Evolutionary conservation across 1,284 basidiomycete genomes (phyloP), one percentile per base, ranked within the genome.

Genomic region (Microbotryum violaceum): DNA sequence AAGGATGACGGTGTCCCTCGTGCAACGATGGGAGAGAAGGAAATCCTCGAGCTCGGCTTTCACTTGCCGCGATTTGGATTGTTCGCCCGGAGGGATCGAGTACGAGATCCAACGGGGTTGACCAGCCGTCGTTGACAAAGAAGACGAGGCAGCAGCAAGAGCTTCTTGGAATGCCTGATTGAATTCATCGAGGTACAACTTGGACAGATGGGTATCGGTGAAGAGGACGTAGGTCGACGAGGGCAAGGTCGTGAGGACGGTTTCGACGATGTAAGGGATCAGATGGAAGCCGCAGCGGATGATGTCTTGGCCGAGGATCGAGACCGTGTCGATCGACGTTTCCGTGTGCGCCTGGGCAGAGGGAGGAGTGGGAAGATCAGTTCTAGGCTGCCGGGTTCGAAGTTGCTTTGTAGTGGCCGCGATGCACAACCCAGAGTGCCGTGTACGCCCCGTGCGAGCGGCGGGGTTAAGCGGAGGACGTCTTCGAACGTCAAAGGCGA

Each of bases 31-130:
- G 42, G 86, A 80, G 60, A 98, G 80, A 63, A 98, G 79, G 79
- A 88, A 97, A 77, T 98, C 94, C 75, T 98, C 94, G 70, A 98
- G 87, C 58, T 85, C 82, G 5, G 91, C 92, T 77, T 98, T 98
- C 63, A 89, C 89, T 70, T 89, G 82, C 55, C 96, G 82, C 67
- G 86, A 88, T 78, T 98, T 98, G 58, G 88, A 87, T 0, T 85
- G 88, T 79, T 98, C 94, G 51, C 94, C 94, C 0, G 96, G 94
- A 0, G 88, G 77, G 62, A 97, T 83, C 71, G 89, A 80, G 74
- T 89, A 83, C 60, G 82, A 83, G 65, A 97, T 74, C 77, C 96
- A 88, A 62, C 91, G 79, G 5, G 88, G 79, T 49, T 79, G 79
- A 25, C 76, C 66, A 4, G 70, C 70, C 8, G 29, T 46, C 42